Evolutionary conservation across 2,329 filamentous ascomycete species (phyloP), one percentile per base, ranked within the genome.

Genomic region (Elsinoe perseae): DNA sequence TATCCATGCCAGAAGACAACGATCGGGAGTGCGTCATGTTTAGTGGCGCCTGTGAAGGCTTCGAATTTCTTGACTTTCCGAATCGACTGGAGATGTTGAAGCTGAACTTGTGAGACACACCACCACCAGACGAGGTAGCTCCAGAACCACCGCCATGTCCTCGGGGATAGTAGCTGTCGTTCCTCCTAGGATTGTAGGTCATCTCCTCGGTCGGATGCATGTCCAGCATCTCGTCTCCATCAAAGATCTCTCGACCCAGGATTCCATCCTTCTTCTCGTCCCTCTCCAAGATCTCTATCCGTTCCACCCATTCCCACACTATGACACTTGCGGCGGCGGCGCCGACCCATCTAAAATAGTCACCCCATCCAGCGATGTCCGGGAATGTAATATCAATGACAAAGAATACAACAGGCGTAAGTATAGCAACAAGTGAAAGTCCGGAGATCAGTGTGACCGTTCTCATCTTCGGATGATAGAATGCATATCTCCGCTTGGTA

Each of bases 291-390:
- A 90, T 89, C 69, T 96, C 91, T 50, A 96, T 96, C 23, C 91
- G 81, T 70, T 96, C 91, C 2, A 96, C 91, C 91, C 91, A 96
- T 70, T 96, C 91, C 91, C 91, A 96, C 1, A 96, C 91, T 20
- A 95, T 88, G n/a, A 95, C 91, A 71, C 89, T 95, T 25, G 91
- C 91, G 1, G 90, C 90, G 0, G 91, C 90, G 1, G 90, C 90
- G 48, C 91, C 91, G n/a, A 95, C 91, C 91, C 91, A 96, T 65
- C 90, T 80, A 44, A 95, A 91, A 66, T 95, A 96, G 66, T 95
- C 91, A 66, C 91, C 91, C 91, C 91, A 96, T 7, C 87, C 89
- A 36, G 88, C 88, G 59, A 95, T 85, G 59, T 89, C 84, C 23
- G 89, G 86, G 64, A 92, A 85, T 7, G 86, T 85, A 50, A 96